These are phyloP conservation scores for Globisporangium polare DNA, from an alignment of 352 stramenopile genomes.

Conservation along the genomic window DNA sequence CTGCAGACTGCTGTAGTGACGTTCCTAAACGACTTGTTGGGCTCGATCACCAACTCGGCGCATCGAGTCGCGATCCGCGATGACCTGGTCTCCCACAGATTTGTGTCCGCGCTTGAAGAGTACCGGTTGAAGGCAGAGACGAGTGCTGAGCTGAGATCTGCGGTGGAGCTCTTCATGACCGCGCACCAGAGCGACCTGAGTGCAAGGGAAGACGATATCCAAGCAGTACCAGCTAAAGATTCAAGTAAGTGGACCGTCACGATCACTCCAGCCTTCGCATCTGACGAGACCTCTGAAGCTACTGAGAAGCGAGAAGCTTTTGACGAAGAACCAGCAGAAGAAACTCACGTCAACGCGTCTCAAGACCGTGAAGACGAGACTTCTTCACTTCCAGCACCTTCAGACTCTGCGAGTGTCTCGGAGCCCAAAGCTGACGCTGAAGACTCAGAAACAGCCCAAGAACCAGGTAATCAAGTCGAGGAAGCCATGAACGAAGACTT, in stretches of 20 bases:
- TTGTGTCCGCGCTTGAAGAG: conserved; percentile 29
- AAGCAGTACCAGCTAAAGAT: neutral
- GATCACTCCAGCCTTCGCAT: neutral
- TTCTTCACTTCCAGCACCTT: neutral
- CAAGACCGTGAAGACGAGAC: neutral
- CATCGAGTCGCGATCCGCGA: conserved; percentile 36
- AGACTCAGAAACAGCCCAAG: neutral
- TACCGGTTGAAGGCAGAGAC: conserved; percentile 12
- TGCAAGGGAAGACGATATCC: neutral
- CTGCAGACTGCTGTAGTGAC: conserved; percentile 30
- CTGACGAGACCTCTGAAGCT: neutral
- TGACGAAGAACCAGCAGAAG: neutral
- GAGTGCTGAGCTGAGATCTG: neutral
- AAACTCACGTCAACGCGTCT: neutral
- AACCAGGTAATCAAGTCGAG: neutral
- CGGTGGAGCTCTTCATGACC: conserved; percentile 7
- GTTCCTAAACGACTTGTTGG: conserved; percentile 47
- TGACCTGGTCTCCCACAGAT: conserved; percentile 30
- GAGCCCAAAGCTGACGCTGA: neutral
- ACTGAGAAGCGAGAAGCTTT: neutral
- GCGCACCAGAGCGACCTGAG: neutral
- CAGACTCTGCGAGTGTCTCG: neutral
- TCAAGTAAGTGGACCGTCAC: conserved; percentile 2
- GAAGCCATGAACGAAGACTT: neutral
- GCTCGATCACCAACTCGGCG: conserved; percentile 22